phyloP scores from a whole-genome alignment of 345 rosid genomes.

The Geranium brycei region DNA sequence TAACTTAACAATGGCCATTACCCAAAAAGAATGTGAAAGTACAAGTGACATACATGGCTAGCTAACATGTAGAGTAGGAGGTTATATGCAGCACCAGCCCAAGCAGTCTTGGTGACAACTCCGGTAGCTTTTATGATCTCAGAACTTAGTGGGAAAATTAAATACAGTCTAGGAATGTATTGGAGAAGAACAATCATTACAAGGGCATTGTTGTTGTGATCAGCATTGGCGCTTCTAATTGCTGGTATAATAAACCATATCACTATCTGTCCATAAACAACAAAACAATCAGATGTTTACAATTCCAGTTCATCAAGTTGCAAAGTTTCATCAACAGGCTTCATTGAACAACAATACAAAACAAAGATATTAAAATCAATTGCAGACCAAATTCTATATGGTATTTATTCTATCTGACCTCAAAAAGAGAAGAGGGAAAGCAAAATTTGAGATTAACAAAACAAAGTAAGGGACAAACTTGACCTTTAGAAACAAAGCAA shows the following conservation, averaged over 20 bases:
- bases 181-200: conserved; percentile 17
- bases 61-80: conserved; percentile 24
- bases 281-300: no score
- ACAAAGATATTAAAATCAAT: neutral
- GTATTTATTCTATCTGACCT: no score
- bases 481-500: no score
- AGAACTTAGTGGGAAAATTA: conserved; percentile 17
- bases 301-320: no score
- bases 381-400: no score
- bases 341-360: neutral
- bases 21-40: no score
- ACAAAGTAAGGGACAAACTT: no score
- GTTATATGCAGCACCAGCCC: conserved; percentile 32
- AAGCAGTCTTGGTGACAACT: conserved; percentile 18
- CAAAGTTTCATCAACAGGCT: neutral
- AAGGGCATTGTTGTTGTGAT: conserved; percentile 9
- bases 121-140: conserved; percentile 22
- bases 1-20: no score
- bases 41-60: conserved; percentile 17
- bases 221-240: conserved; percentile 4
- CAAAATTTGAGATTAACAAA: no score
- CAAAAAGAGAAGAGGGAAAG: no score
- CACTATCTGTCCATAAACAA: conserved; percentile 9
- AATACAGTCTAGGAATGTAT: conserved; percentile 17
- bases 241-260: conserved; percentile 19